Base-by-base conservation (phyloP, 169 alveolate genomes). In the Cryptosporidium ubiquitum region DNA sequence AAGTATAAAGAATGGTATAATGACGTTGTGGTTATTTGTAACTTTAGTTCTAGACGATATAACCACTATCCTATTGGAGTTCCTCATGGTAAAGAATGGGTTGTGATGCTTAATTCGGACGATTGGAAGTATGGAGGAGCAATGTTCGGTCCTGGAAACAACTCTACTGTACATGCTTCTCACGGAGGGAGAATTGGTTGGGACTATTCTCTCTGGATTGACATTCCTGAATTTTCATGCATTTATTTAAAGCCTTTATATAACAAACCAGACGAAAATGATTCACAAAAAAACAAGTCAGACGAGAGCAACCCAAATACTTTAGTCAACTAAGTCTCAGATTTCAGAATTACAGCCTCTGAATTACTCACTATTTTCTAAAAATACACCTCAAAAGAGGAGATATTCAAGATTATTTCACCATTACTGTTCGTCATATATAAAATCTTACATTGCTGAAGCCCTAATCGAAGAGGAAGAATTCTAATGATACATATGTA, bases 121-220 rank as follows among this genome's bases (percentile, higher is more conserved):
- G 93, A 91, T 69, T 91, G 94, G 95, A 71, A 84, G 51, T 92
- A 91, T 47, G 95, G 93, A 20, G 95, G 95, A 20, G 91, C 92
- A 23, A 91, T 91, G 93, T 86, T 86, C 9, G 94, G 94, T 7
- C 91, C 86, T 69, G 95, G 94, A 16, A 86, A 84, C 57, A 57
- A 85, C 49, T 85, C 86, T 5, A 44, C 44, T 9, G 68, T 91
- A 23, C 91, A 68, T 51, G 91, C 94, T 23, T 75, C 93, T 66
- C 92, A 86, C 42, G 95, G 94, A 16, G 94, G 95, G 39, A 85
- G 95, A 26, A 68, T 91, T 55, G 95, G 95, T 3, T 92, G 95
- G 95, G 91, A 89, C 18, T 84, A 85, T 69, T 92, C 89, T 69
- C 69, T 92, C 20, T 91, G 94, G 94, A 37, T 92, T 29, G 95